Conservation (phyloP, 2,329 filamentous ascomycete species). For the Colletotrichum euphorbiae region DNA sequence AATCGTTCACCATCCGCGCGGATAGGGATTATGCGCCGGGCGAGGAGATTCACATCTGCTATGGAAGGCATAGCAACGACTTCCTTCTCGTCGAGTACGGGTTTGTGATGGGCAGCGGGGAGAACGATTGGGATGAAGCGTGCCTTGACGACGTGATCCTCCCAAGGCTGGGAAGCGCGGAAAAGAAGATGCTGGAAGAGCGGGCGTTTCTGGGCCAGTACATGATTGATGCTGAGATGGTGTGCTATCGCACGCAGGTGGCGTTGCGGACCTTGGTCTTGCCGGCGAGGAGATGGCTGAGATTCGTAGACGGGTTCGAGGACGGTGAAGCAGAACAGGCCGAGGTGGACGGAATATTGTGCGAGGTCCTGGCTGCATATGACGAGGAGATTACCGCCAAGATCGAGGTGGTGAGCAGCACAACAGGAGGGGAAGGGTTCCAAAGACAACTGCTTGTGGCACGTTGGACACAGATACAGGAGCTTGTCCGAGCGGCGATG, state of each 20-base stretch:
- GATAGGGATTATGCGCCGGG: constrained; percentile 62
- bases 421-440: constrained; percentile 47
- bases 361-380: constrained; percentile 53
- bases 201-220: constrained; percentile 63
- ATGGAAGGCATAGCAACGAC: constrained; percentile 78
- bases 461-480: constrained; percentile 58
- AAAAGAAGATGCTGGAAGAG: constrained; percentile 56
- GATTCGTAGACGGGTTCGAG: constrained; percentile 59
- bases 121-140: constrained; percentile 65
- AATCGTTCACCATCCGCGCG: constrained; percentile 67
- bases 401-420: constrained; percentile 46
- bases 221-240: constrained; percentile 60
- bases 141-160: constrained; percentile 61
- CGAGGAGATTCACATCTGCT: constrained; percentile 76
- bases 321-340: constrained; percentile 58
- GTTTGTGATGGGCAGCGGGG: constrained; percentile 58
- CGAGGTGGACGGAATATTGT: constrained; percentile 52
- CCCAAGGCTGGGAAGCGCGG: constrained; percentile 49
- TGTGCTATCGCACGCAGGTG: constrained; percentile 68
- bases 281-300: constrained; percentile 54
- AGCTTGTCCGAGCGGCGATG: constrained; percentile 53
- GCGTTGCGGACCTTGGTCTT: constrained; percentile 57
- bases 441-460: constrained; percentile 53
- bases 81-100: constrained; percentile 78
- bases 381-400: constrained; percentile 47